Evolutionary conservation across 257 asterid species (phyloP).

Genomic region (Capsicum baccatum): DNA sequence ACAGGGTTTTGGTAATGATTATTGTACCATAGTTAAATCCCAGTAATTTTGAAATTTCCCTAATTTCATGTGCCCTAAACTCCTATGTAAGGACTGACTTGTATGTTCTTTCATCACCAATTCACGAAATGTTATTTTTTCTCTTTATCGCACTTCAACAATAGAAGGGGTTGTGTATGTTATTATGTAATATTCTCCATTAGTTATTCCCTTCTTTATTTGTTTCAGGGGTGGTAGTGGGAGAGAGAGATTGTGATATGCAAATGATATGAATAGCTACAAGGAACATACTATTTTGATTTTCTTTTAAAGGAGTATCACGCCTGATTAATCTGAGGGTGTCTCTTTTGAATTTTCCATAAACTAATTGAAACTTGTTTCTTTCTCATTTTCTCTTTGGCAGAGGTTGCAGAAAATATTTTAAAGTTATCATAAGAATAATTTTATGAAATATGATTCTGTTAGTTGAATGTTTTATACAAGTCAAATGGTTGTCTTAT

Average conservation of each 20-base stretch:
- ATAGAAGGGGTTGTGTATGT: background rate
- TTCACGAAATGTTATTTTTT: background rate
- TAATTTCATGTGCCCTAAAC: background rate
- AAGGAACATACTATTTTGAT: background rate
- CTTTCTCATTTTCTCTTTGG: background rate
- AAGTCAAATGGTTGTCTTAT: no score
- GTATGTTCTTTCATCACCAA: conserved; percentile 11
- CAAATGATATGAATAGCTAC: background rate
- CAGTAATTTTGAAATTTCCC: background rate
- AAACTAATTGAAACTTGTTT: background rate
- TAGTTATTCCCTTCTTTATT: background rate
- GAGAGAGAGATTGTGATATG: background rate
- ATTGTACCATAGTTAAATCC: background rate
- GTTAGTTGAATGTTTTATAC: background rate
- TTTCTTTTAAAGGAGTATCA: background rate
- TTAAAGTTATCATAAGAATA: background rate
- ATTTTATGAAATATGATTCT: conserved; percentile 8
- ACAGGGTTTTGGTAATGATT: background rate
- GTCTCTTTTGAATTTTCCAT: background rate
- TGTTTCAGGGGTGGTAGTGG: background rate
- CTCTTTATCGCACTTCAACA: background rate
- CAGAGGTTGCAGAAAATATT: background rate
- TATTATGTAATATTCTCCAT: background rate
- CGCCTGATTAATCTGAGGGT: background rate
- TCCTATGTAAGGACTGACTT: background rate